Percentiles rank a stretch among this genome's conserved stretches.
These are phyloP conservation scores for Phytophthora litchii DNA, from an alignment of 352 stramenopile genomes.

Conservation along the genomic window DNA sequence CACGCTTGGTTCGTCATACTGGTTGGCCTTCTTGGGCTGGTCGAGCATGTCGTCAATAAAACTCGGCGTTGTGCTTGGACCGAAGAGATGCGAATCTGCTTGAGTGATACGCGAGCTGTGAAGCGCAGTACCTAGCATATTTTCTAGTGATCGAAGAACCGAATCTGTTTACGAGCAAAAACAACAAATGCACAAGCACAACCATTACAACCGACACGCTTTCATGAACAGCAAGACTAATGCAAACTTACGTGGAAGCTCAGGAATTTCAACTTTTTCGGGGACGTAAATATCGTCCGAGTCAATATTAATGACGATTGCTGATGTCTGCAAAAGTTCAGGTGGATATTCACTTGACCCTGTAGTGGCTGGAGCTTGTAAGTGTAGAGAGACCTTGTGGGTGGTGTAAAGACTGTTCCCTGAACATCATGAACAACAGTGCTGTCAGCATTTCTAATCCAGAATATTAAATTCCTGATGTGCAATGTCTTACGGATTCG, in stretches of 20 bases:
- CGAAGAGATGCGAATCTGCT: conserved; percentile 61
- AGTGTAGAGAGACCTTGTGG: conserved; percentile 52
- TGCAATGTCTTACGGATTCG: conserved; percentile 52
- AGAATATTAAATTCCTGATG: conserved; percentile 1
- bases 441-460: not conserved
- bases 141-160: conserved; percentile 60
- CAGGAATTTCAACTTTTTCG: conserved; percentile 63
- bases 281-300: conserved; percentile 73
- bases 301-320: conserved; percentile 71
- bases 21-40: not conserved
- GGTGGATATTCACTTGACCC: conserved; percentile 36
- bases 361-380: conserved; percentile 26
- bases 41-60: conserved; percentile 43
- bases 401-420: conserved; percentile 77
- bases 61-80: conserved; percentile 16
- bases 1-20: conserved; percentile 7
- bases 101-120: conserved; percentile 42
- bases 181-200: not conserved
- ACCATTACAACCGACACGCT: conserved; percentile 1
- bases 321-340: conserved; percentile 52
- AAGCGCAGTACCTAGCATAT: conserved; percentile 43
- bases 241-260: conserved; percentile 61
- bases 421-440: conserved; percentile 21
- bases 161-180: conserved; percentile 40
- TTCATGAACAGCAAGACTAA: not conserved